Base-by-base conservation (phyloP, 768 basidiomycete species). In the Termitomyces sp. region DNA sequence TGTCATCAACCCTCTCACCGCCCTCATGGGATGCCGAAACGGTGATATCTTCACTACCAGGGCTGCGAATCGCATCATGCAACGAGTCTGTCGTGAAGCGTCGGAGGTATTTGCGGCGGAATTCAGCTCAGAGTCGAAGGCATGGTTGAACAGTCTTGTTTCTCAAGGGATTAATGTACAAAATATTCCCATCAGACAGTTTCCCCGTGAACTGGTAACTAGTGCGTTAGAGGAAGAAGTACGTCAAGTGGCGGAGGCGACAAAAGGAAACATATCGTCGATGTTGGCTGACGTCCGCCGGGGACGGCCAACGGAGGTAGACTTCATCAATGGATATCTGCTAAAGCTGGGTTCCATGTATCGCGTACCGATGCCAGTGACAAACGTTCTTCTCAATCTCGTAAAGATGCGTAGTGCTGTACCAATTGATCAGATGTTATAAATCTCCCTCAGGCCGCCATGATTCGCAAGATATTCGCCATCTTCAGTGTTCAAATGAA, bases 1-100 rank as follows among this genome's bases (percentile, higher is more conserved):
- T 12, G 78, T 85, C 62, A 82, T 98, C 69, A 94, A 97, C 65
- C 86, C 96, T 1, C 78, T 98, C 55, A 91, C 94, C 0, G 89
- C 91, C 9, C 67, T 98, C 23, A 72, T 93, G 59, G 83, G 83
- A 31, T 89, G 93, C 64, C 77, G 81, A 50, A 96, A 96, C 67
- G 93, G 92, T 17, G 83, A 84, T 1, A 69, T 96, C 19, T 78
- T 89, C 65, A 68, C 67, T 6, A 70, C 79, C 9, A 50, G 63
- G 0, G 69, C 73, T 12, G 78, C 84, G 2, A 60, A 65, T 3
- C 70, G 72, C 26, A 68, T 94, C 38, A 69, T 83, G 50, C 53
- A 64, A 1, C 67, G 72, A 40, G 69, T 97, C n/a, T 87, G 89
- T 61, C 37, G 64, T n/a, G 96, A 98, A 70, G 89, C 88, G 8